Base-by-base conservation (phyloP, 2,329 filamentous ascomycete genomes). In the Zymoseptoria passerinii region DNA sequence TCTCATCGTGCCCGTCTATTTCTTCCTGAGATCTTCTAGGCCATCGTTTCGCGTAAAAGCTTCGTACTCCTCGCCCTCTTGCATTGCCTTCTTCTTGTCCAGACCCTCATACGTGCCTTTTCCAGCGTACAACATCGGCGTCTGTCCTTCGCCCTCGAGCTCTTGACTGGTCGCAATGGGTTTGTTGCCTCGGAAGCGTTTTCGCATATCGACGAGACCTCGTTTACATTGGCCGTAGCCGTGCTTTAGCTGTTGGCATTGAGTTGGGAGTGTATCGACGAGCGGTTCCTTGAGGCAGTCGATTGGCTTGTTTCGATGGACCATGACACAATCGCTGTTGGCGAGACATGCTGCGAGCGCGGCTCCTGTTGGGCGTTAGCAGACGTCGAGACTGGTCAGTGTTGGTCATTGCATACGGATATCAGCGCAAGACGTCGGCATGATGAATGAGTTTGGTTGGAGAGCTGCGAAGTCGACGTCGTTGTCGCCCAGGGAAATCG, bases 121-220 rank as follows among this genome's bases (percentile, higher is more conserved):
- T 29, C 90, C 90, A 16, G 86, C 89, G 73, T 95, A 95, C 65
- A 95, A 74, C 77, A 70, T 94, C 86, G 83, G 3, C 82, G 29
- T 64, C 54, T 54, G 59, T 40, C 63, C 59, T 23, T 60, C 60
- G 50, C 63, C 62, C 53, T 89, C 85, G 58, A 83, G 74, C 65
- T 86, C 80, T 70, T 85, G 80, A 67, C 85, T 80, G 65, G 87
- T 83, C 23, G 84, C 80, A 64, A 95, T 86, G 56, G 94, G 91
- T 73, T 90, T 84, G 78, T 97, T 97, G 59, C 94, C 94, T 57
- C 94, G 84, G 76, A 99, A 97, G 35, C 94, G 88, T 78, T 97
- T 97, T 73, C 94, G 89, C 94, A 99, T 99, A 74, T 99, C 94
- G 67, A 97, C 88, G 84, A 95, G 85, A 65, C 94, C 94, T 65